Evolutionary conservation across 1,139 yeast genomes (phyloP).

Genomic region (Pichia sp.): DNA sequence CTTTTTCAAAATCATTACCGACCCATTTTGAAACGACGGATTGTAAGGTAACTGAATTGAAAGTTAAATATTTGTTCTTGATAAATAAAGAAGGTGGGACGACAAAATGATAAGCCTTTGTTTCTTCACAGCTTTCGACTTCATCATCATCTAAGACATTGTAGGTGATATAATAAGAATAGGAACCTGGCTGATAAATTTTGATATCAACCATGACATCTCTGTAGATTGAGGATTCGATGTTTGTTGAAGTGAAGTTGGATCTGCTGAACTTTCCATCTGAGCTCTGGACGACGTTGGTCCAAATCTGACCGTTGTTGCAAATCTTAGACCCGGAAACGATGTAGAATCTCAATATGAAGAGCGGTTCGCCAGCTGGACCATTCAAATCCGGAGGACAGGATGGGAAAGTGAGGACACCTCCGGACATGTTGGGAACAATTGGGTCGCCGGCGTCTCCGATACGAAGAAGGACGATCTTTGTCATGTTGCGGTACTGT

Average conservation of each 20-base stretch:
- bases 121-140: constrained; percentile 37
- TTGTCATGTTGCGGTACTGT: constrained; percentile 23
- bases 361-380: constrained; percentile 45
- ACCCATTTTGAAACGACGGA: constrained; percentile 91
- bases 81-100: constrained; percentile 76
- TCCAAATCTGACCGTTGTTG: constrained; percentile 67
- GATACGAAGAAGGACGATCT: constrained; percentile 47
- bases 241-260: constrained; percentile 47
- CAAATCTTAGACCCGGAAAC: constrained; percentile 75
- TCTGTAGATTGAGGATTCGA: constrained; percentile 51
- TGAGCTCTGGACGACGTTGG: constrained; percentile 62
- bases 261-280: constrained; percentile 51
- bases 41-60: constrained; percentile 82
- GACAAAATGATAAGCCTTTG: constrained; percentile 67
- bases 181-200: constrained; percentile 77
- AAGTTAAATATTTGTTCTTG: constrained; percentile 56
- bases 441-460: constrained; percentile 56
- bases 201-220: constrained; percentile 62
- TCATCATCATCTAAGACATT: constrained; percentile 34
- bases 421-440: constrained; percentile 42
- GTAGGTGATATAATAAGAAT: constrained; percentile 61
- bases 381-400: constrained; percentile 44
- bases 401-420: constrained; percentile 67
- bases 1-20: constrained; percentile 49
- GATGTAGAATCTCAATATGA: constrained; percentile 58